These are phyloP conservation scores for Sequoiadendron giganteum DNA, from an alignment of 75 land plant species.

Conservation along the genomic window DNA sequence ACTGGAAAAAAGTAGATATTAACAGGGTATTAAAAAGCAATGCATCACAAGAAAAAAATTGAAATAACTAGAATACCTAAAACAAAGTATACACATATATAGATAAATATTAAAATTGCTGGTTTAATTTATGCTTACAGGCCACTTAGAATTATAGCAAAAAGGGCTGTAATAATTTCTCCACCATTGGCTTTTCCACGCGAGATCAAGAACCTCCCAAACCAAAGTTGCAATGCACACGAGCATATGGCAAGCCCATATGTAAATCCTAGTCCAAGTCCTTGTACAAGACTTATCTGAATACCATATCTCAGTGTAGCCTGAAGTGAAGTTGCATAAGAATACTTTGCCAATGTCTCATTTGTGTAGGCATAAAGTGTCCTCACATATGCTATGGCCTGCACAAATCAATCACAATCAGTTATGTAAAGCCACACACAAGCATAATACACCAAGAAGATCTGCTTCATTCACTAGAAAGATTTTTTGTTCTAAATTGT, in stretches of 20 bases:
- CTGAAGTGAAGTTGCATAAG: conserved; percentile 98
- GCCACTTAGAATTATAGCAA: conserved; percentile 97
- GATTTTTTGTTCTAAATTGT: not conserved
- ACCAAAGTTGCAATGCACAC: conserved; percentile 99
- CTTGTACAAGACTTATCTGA: conserved; percentile 98
- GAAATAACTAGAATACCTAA: not conserved
- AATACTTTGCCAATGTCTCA: conserved; percentile 95
- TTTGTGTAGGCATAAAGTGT: conserved; percentile 95
- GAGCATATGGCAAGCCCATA: conserved; percentile 99
- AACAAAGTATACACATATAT: not conserved
- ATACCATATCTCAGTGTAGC: conserved; percentile 96
- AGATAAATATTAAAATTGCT: not conserved
- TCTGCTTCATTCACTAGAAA: not conserved
- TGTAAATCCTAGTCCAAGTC: conserved; percentile 98
- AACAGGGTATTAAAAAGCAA: not conserved
- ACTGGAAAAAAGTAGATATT: conserved; percentile 30
- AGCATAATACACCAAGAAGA: not conserved
- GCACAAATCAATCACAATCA: conserved; percentile 30
- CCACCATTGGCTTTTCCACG: conserved; percentile 79
- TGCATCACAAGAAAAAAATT: not conserved
- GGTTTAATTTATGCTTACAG: conserved; percentile 62
- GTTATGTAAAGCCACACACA: not conserved
- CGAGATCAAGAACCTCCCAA: conserved; percentile 74
- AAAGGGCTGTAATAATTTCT: conserved; percentile 79
- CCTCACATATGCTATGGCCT: conserved; percentile 91